phyloP scores from a whole-genome alignment of 106 monocot species.

The Dendrobium chrysotoxum region DNA sequence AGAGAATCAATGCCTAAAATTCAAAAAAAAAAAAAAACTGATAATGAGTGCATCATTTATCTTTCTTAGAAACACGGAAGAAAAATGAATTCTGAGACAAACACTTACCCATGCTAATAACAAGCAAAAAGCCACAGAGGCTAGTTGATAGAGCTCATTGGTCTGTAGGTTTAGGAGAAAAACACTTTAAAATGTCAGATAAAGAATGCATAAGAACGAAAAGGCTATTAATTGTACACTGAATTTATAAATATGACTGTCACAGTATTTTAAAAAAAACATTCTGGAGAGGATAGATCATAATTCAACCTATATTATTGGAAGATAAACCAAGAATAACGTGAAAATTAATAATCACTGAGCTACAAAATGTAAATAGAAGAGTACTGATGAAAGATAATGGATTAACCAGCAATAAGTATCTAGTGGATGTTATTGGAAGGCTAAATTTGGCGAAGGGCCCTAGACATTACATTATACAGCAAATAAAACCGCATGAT shows the following conservation, averaged over 20 bases:
- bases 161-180: constrained; percentile 47
- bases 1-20: background rate
- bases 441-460: no score
- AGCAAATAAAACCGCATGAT: no score
- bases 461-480: no score
- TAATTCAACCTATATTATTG: background rate
- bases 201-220: background rate
- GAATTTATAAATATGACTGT: background rate
- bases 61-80: background rate
- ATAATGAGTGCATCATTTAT: background rate
- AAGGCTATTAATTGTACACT: background rate
- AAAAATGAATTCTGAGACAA: constrained; percentile 1
- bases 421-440: no score
- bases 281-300: background rate
- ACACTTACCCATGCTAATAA: constrained; percentile 81
- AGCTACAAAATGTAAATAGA: background rate
- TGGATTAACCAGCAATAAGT: background rate
- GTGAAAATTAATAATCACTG: background rate
- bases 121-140: constrained; percentile 88
- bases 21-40: background rate
- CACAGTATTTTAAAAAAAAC: background rate
- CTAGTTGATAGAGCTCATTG: constrained; percentile 92
- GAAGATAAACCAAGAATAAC: background rate
- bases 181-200: background rate
- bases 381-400: background rate